Evolutionary conservation across 164 flowering plant species (phyloP).

Genomic region (Brasenia schreberi): DNA sequence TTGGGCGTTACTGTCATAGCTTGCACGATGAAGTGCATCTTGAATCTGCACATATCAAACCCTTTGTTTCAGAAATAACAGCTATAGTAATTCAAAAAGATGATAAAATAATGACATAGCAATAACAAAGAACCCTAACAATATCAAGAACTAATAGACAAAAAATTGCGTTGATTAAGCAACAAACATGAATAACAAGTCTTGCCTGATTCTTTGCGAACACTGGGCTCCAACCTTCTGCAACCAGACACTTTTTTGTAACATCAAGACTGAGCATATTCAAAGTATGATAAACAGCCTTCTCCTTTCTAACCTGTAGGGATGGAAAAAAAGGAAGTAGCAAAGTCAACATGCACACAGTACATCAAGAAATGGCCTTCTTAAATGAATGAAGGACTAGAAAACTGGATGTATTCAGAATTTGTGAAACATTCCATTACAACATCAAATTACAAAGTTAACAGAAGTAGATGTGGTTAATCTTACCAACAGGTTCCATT

Average conservation of each 20-base stretch:
- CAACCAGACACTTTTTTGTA: conserved; percentile 93
- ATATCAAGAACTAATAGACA: background rate
- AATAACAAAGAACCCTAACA: background rate
- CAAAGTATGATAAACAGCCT: conserved; percentile 70
- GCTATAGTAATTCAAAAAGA: background rate
- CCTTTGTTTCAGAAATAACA: background rate
- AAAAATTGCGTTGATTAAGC: background rate
- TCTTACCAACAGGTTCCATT: conserved; percentile 63
- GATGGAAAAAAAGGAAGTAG: background rate
- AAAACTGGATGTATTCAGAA: too few relatives aligned
- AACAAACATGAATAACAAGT: background rate
- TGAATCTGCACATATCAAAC: conserved; percentile 47
- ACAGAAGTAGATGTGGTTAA: background rate
- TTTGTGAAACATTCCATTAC: background rate
- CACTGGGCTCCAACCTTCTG: conserved; percentile 94
- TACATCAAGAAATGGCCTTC: too few relatives aligned
- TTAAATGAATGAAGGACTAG: too few relatives aligned
- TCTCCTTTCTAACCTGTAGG: conserved; percentile 74
- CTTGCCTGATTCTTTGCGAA: conserved; percentile 75
- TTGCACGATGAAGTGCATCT: conserved; percentile 60
- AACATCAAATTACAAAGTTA: background rate
- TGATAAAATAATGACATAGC: background rate
- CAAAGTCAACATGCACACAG: background rate
- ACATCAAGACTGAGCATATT: conserved; percentile 98
- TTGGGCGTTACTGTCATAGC: conserved; percentile 72